Base-by-base conservation (phyloP, 2,329 filamentous ascomycete species). In the Leptosphaerulina australis region DNA sequence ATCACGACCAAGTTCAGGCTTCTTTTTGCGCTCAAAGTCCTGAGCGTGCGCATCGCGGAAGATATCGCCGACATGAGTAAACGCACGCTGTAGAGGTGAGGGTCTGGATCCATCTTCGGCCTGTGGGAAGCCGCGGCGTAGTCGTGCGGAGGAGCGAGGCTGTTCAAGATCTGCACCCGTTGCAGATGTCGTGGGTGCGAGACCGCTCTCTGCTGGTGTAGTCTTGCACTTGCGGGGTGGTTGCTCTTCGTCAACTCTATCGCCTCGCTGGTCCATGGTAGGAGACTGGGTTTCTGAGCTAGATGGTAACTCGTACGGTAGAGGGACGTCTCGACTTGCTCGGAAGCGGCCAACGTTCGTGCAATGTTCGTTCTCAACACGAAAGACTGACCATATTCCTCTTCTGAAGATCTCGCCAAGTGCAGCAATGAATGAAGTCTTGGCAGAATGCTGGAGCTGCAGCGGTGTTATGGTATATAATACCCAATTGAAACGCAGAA, bases 321-420 rank as follows among this genome's bases (percentile, higher is more conserved):
- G 79, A 0, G 91, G 91, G 0, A 96, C 83, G 64, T 97, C 92
- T 47, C 93, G 83, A 2, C 87, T 91, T 3, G 94, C 94, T 58
- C 95, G 91, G 80, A 95, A 95, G 59, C 90, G 86, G 14, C 86
- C 83, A 2, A 99, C 93, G 40, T 72, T 72, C 46, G 88, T 87
- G 74, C 91, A 96, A 74, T 99, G 94, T 66, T 99, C 94, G 71
- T 99, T 99, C 73, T 99, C 94, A 20, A 99, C 92, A 30, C 94
- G 90, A 70, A 99, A 88, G 3, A 97, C 79, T 0, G 88, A 87
- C 94, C 94, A 99, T 68, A 97, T 84, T 54, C 91, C 92, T 68
- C 94, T 80, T 24, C 94, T 85, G n/a, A 83, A 80, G 17, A 96
- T 84, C 70, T 99, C 94, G 7, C 87, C 83, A 3, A 97, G 76